Evolutionary conservation across 2,329 filamentous ascomycete genomes (phyloP), one percentile per base, ranked within the genome.

Genomic region (Penicillium sumatraense): DNA sequence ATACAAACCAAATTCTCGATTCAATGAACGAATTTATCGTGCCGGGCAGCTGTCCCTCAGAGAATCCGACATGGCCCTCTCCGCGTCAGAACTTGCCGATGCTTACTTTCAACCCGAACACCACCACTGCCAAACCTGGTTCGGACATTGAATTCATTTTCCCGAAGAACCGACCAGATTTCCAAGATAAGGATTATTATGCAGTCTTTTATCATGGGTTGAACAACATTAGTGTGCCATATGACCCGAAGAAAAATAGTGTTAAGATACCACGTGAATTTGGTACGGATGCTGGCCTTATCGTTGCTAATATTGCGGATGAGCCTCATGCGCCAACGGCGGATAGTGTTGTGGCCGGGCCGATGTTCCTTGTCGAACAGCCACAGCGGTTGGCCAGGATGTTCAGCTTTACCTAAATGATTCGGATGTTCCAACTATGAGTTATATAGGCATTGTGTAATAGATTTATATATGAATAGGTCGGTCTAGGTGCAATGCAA

Each of bases 1-100:
- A 57, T 40, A 29, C 54, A 13, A 57, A 57, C 54, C 54, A 57
- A 41, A 47, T 57, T n/a, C 46, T 57, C 9, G 54, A 57, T n/a
- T 24, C 48, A 14, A 57, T 50, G 2, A 53, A 50, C n/a, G n/a
- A 20, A 9, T 58, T 54, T 29, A 44, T 55, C 14, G 13, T 44
- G 7, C 16, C 44, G 2, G 48, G 46, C 7, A 49, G 52, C 46
- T 54, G 47, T 18, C 56, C 56, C 4, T 9, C 24, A 3, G 29
- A 40, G 35, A 54, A 58, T 18, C 63, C 41, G n/a, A 31, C 36
- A 1, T 57, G 54, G 27, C 54, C 54, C 18, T 33, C 23, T 47
- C 54, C 54, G 2, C 45, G 46, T 26, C 54, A 57, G 41, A 36
- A 53, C 21, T 29, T 53, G 40, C 54, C 54, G 2, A 45, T 47